Base-by-base conservation (phyloP, 441 rosid genomes). In the Brassica balearica region DNA sequence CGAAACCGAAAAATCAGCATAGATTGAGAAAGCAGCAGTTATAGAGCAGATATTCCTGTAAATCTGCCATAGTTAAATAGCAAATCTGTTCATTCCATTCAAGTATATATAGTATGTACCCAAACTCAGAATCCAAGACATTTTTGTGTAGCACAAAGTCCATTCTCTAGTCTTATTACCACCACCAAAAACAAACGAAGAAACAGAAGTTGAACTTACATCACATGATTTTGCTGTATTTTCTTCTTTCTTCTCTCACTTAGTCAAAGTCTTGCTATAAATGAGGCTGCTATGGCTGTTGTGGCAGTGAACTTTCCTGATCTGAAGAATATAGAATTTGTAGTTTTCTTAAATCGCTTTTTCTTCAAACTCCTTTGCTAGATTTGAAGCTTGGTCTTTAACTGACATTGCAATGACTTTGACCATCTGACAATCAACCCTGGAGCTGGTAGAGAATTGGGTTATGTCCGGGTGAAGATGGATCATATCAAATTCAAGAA, bases 261-360 rank as follows among this genome's bases (percentile, higher is more conserved):
- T 1, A 7, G 17, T n/a, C 66, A 27, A 27, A 29, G n/a, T 22
- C 23, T 58, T 20, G 97, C 97, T 72, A 78, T 94, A 20, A 94
- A 94, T 68, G 98, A 92, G 84, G 97, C 96, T 32, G 94, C 97
- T n/a, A 90, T 90, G 95, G 98, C 97, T 74, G 93, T 92, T 77
- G 90, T 86, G 19, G 97, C 98, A 58, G 90, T 91, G 82, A 94
- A 94, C 88, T 92, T 94, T 29, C 41, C 41, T 34, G 41, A 34
- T 34, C 41, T 34, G 41, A 34, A 34, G 41, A 34, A 34, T 34
- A 84, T 94, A 15, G 97, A 94, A 84, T 94, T 90, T 73, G 98
- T 92, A 90, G 36, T 92, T 71, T 68, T 84, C 80, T 80, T 68
- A 66, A 70, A 19, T 76, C 69, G 36, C 71, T 12, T 74, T 15